Evolutionary conservation across 106 monocot genomes (phyloP), one percentile per base, ranked within the genome.

Genomic region (Dendrobium catenatum): DNA sequence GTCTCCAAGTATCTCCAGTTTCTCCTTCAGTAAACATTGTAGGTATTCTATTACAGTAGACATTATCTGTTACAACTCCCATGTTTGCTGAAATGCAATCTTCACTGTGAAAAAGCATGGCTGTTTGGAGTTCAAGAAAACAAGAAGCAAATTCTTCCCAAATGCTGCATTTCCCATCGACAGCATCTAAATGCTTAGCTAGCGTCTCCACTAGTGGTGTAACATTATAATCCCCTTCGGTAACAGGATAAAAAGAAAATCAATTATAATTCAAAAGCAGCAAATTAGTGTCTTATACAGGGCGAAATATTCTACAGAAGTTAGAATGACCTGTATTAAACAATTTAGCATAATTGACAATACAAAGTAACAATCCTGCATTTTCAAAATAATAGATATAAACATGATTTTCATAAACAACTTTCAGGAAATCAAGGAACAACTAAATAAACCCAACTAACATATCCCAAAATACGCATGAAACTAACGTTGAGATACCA

Each of bases 121-220:
- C 29, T 78, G 29, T 70, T 41, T 79, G 80, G 41, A 91, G 78
- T 48, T 81, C 79, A 46, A 87, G 87, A 37, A 94, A 82, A 68
- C 91, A 94, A 22, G 81, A 86, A 58, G 88, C 82, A 81, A 94
- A 80, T 72, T 89, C 91, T 79, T 81, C 89, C 93, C 93, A 94
- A 75, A 86, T 55, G 24, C 27, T 58, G 72, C 79, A 80, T 75
- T 81, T 82, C 68, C 91, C 93, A 81, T 73, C 44, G 55, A 81
- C 56, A 76, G 87, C 78, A 89, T 94, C 93, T 40, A 94, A 80
- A 83, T 94, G 86, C 83, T 82, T 81, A 80, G 84, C 77, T 64
- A 94, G 87, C 91, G 88, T 86, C 59, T 94, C 87, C 13, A 94
- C 55, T 4, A 94, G 84, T 56, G 33, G 64, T 27, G 80, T 75